phyloP scores from a whole-genome alignment of 352 stramenopile species.

The Pythium rhizo-oryzae region DNA sequence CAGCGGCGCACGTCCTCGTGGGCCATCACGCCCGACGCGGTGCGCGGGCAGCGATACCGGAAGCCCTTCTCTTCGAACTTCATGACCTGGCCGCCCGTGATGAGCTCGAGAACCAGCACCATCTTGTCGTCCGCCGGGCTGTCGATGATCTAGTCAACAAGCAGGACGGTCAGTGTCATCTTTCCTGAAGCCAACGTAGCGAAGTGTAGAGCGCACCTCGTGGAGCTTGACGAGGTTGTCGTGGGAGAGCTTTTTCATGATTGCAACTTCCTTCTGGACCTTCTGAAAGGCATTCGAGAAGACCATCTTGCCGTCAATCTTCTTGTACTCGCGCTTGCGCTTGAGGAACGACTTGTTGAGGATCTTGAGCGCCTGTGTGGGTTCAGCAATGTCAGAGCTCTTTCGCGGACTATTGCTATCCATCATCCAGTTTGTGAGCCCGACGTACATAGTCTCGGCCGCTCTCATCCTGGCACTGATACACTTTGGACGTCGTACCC shows the following conservation, averaged over 20 bases:
- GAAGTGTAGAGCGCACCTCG: no score
- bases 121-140: slow-evolving; percentile 76
- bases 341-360: slow-evolving; percentile 89
- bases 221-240: slow-evolving; percentile 69
- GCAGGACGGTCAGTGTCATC: no score
- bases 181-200: no score
- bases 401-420: background rate
- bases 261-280: slow-evolving; percentile 77
- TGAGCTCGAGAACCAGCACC: slow-evolving; percentile 83
- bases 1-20: slow-evolving; percentile 56
- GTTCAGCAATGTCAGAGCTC: background rate
- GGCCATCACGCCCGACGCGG: slow-evolving; percentile 32
- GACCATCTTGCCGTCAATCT: slow-evolving; percentile 73
- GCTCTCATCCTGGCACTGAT: slow-evolving; percentile 53
- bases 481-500: slow-evolving; percentile 82
- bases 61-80: slow-evolving; percentile 79
- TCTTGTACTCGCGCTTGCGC: slow-evolving; percentile 83
- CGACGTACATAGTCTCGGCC: slow-evolving; percentile 57
- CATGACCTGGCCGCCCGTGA: slow-evolving; percentile 84
- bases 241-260: slow-evolving; percentile 85
- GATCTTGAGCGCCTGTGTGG: slow-evolving; percentile 69
- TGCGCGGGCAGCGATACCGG: slow-evolving; percentile 47
- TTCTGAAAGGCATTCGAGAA: slow-evolving; percentile 82
- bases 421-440: background rate
- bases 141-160: slow-evolving; percentile 80